Evolutionary conservation across 2,329 filamentous ascomycete species (phyloP).

Genomic region (Ceratocystis smalleyi): DNA sequence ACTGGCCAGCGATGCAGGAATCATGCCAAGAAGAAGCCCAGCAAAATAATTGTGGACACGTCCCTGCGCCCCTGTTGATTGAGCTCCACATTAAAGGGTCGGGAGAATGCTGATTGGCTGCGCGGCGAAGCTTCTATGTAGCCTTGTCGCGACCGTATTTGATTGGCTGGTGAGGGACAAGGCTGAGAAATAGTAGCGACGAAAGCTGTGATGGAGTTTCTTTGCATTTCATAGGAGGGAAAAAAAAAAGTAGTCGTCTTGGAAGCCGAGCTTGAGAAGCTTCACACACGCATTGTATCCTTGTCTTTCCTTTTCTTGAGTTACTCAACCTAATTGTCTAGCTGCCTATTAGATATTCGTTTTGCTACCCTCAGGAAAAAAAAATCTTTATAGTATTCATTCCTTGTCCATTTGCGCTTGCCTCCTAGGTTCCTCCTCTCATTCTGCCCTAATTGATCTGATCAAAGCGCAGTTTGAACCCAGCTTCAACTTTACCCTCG

Average conservation of each 20-base stretch:
- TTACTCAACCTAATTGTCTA: not conserved
- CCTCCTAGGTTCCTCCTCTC: not conserved
- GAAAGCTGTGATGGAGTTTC: conserved; percentile 3
- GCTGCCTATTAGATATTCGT: not conserved
- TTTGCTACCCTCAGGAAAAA: not conserved
- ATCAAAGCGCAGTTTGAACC: conserved; percentile 18
- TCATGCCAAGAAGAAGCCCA: not conserved
- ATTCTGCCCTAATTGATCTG: not conserved
- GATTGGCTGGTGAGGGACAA: conserved; percentile 12
- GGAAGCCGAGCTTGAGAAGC: not conserved
- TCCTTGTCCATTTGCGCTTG: not conserved
- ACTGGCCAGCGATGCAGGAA: conserved; percentile 10
- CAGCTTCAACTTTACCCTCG: not conserved
- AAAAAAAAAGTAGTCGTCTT: not conserved
- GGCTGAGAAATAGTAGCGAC: conserved; percentile 10
- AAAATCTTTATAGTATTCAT: not conserved
- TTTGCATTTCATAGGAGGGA: not conserved
- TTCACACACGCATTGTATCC: not conserved
- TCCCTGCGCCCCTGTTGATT: conserved; percentile 7
- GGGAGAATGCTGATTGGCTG: not conserved
- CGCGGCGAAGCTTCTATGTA: not conserved
- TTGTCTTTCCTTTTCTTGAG: not conserved
- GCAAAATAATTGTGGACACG: conserved; percentile 10
- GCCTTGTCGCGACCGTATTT: not conserved
- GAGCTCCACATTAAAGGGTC: not conserved